A percentile compares a stretch with the other conserved stretches of the same genome.
phyloP scores from a whole-genome alignment of 768 basidiomycete species.

The Podaxis rugospora region DNA sequence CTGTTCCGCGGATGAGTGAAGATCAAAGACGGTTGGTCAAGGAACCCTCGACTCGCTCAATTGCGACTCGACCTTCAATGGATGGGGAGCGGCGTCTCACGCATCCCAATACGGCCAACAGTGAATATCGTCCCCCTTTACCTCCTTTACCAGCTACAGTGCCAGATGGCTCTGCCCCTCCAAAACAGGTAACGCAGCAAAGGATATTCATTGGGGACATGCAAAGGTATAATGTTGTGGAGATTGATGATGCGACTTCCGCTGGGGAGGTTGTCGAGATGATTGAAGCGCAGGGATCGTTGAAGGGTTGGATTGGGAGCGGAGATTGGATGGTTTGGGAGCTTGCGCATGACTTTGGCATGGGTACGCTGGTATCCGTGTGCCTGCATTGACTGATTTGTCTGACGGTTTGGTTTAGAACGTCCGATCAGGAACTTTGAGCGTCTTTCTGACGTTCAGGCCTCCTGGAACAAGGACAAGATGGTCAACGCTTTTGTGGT shows the following conservation, averaged over 20 bases:
- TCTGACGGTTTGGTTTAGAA: constrained; percentile 43
- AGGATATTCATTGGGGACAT: constrained; percentile 74
- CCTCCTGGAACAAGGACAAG: constrained; percentile 86
- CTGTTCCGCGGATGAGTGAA: constrained; percentile 5
- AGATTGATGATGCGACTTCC: constrained; percentile 60
- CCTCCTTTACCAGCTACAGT: constrained; percentile 17
- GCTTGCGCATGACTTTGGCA: constrained; percentile 85
- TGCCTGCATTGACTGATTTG: not conserved
- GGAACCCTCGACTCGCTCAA: not conserved
- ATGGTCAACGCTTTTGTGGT: constrained; percentile 77
- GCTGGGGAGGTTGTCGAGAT: constrained; percentile 70
- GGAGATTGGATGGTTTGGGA: constrained; percentile 90
- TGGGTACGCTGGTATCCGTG: constrained; percentile 54
- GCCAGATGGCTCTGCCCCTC: constrained; percentile 32
- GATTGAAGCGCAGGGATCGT: constrained; percentile 60
- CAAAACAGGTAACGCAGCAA: constrained; percentile 47
- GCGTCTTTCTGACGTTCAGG: constrained; percentile 69
- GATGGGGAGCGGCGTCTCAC: constrained; percentile 23
- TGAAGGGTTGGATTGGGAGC: constrained; percentile 54
- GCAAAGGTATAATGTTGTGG: constrained; percentile 73
- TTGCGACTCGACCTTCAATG: constrained; percentile 23
- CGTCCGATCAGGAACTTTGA: constrained; percentile 89
- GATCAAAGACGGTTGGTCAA: not conserved
- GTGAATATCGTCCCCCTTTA: constrained; percentile 3
- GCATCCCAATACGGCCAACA: constrained; percentile 19